Percentiles rank a stretch among this genome's conserved stretches.
Evolutionary conservation across 495 filamentous ascomycete genomes (phyloP).

Genomic region (Aeminium ludgeri): DNA sequence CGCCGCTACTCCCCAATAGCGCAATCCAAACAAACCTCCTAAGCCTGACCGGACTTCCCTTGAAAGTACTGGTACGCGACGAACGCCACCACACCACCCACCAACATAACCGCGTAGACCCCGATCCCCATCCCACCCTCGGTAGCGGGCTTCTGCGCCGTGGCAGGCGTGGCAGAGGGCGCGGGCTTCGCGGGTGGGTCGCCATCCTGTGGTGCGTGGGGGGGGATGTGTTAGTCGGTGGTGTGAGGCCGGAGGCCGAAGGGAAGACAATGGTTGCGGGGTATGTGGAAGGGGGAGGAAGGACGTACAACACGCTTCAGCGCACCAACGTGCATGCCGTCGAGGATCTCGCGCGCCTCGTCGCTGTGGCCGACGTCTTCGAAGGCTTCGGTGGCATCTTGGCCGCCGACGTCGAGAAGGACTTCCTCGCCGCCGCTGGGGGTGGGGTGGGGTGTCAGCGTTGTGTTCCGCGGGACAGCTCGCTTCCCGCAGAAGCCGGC

Average conservation of each 20-base stretch:
- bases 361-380: constrained; percentile 99
- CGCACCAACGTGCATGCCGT: constrained; percentile 56
- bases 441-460: not conserved
- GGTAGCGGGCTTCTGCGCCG: constrained; percentile 20
- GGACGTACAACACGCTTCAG: constrained; percentile 72
- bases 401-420: constrained; percentile 84
- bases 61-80: constrained; percentile 78
- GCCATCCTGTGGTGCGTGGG: constrained; percentile 42
- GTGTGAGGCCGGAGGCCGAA: constrained; percentile 4
- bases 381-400: constrained; percentile 95
- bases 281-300: constrained; percentile 5
- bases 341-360: constrained; percentile 89
- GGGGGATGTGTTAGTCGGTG: constrained; percentile 5
- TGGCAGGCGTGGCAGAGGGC: constrained; percentile 28
- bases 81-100: constrained; percentile 65
- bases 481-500: too few species aligned
- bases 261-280: too few species aligned
- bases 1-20: too few species aligned
- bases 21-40: constrained; percentile 1
- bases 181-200: constrained; percentile 47
- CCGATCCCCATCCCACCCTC: constrained; percentile 50
- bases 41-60: constrained; percentile 26
- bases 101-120: constrained; percentile 64
- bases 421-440: constrained; percentile 94
- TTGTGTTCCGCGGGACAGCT: not conserved